Evolutionary conservation across 768 basidiomycete species (phyloP).

Genomic region (Epithele typhae): DNA sequence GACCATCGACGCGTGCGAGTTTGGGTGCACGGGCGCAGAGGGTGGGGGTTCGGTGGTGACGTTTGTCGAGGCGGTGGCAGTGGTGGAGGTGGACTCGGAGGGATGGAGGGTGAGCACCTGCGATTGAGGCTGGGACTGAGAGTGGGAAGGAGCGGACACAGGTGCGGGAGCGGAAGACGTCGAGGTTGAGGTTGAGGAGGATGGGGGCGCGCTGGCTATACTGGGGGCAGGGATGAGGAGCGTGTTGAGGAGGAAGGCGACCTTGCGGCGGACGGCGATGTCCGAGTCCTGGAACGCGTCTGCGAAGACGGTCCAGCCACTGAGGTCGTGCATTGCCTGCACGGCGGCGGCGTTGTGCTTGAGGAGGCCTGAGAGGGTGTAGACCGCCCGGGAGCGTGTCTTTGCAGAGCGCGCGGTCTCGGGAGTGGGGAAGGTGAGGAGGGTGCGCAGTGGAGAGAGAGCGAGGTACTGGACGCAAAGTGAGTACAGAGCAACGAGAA

Average conservation of each 20-base stretch:
- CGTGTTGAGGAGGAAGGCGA: conserved; percentile 68
- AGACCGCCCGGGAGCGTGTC: conserved; percentile 76
- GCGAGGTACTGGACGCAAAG: conserved; percentile 48
- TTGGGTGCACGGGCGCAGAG: conserved; percentile 48
- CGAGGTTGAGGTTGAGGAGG: conserved; percentile 1
- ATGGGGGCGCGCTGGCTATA: not conserved
- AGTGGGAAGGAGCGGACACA: not conserved
- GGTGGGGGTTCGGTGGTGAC: not conserved
- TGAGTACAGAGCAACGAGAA: not conserved
- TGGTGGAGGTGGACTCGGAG: not conserved
- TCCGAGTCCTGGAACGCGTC: conserved; percentile 71
- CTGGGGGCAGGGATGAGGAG: conserved; percentile 50
- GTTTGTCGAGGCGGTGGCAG: not conserved
- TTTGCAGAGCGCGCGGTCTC: conserved; percentile 46
- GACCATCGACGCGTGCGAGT: conserved; percentile 67
- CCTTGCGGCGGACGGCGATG: conserved; percentile 72
- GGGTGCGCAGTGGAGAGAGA: conserved; percentile 58
- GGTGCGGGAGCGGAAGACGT: not conserved
- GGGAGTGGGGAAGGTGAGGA: conserved; percentile 59
- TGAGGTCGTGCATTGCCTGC: conserved; percentile 39
- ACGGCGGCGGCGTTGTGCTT: conserved; percentile 77
- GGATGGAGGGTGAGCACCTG: conserved; percentile 6
- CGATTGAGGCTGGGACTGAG: not conserved
- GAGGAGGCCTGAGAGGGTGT: conserved; percentile 71
- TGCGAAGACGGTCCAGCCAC: conserved; percentile 64